Evolutionary conservation across 805 yeast species (phyloP).

Genomic region (Candida awuae): DNA sequence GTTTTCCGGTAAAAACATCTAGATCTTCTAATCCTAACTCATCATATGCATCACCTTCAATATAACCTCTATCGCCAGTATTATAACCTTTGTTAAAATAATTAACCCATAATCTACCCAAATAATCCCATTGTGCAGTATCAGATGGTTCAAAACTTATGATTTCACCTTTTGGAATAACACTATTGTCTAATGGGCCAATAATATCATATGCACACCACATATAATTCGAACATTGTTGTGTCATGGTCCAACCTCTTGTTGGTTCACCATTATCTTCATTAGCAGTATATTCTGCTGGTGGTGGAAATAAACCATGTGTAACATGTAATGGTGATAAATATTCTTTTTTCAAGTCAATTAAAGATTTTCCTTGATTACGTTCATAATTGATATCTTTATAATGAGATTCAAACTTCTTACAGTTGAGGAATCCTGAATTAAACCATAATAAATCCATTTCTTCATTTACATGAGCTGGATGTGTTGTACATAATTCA

Average conservation of each 20-base stretch:
- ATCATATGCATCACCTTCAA: slow-evolving; percentile 27
- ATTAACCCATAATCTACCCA: slow-evolving; percentile 49
- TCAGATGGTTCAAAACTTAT: slow-evolving; percentile 30
- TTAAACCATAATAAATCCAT: slow-evolving; percentile 55
- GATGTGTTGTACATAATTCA: slow-evolving; percentile 55
- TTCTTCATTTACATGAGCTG: slow-evolving; percentile 52
- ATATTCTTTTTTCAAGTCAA: slow-evolving; percentile 32
- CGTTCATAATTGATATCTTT: slow-evolving; percentile 31
- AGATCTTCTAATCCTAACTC: slow-evolving; percentile 23
- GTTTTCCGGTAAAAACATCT: slow-evolving; percentile 8
- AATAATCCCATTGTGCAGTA: slow-evolving; percentile 31
- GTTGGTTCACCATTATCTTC: slow-evolving; percentile 35
- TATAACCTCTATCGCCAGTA: slow-evolving; percentile 22
- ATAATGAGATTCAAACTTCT: slow-evolving; percentile 34
- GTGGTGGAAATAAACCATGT: slow-evolving; percentile 47
- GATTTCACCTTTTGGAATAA: slow-evolving; percentile 37
- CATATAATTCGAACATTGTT: slow-evolving; percentile 45
- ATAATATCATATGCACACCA: slow-evolving; percentile 57
- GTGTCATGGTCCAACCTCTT: slow-evolving; percentile 47
- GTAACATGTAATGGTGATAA: slow-evolving; percentile 35
- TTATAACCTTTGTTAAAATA: slow-evolving; percentile 27
- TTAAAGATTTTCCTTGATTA: slow-evolving; percentile 20
- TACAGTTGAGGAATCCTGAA: slow-evolving; percentile 60
- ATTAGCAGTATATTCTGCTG: slow-evolving; percentile 29
- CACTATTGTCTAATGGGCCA: slow-evolving; percentile 39